Evolutionary conservation across 1,284 basidiomycete genomes (phyloP), one percentile per base, ranked within the genome.

Genomic region (Bondarzewia mesenterica): DNA sequence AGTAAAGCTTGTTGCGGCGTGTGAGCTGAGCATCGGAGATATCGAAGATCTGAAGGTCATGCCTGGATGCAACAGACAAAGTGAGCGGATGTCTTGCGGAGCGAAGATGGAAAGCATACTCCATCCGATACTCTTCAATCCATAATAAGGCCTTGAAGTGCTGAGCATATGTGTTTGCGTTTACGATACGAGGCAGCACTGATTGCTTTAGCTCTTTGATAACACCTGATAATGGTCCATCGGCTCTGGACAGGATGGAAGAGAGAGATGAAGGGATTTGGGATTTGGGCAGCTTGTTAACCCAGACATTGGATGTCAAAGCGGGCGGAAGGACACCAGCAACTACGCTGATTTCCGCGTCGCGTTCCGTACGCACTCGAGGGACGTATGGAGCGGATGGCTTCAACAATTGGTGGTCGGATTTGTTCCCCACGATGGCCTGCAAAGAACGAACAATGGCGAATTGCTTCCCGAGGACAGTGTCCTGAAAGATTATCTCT

Each of bases 1-100:
- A 72, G 55, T 76, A 74, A 45, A 68, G 70, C 0, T 47, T 50
- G 1, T 55, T 56, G 27, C 70, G 59, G n/a, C 52, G 61, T 0
- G 48, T 58, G 45, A 82, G 60, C 3, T 46, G 60, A 0, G 70
- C 70, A 37, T 70, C 57, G 3, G 49, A 48, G 16, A 81, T 73
- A 51, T 82, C 80, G 50, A 81, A 83, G 7, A 66, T 61, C 39
- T 75, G 72, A 1, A 85, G 57, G 57, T 85, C 82, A 12, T 66
- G 66, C 23, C 79, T 80, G 48, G 46, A 44, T 32, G 20, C 43
- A 45, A n/a, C 2, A 18, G 48, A 40, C 29, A 46, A 41, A n/a
- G n/a, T 46, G 7, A 32, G 10, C n/a, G 3, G 29, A 32, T 32
- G 29, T 32, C 29, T 12, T 1, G 3, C 5, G 29, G 20, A 20